Percentiles rank a stretch among this genome's conserved stretches.
Conservation (phyloP, 106 monocot species). For the Apostasia shenzhenica region DNA sequence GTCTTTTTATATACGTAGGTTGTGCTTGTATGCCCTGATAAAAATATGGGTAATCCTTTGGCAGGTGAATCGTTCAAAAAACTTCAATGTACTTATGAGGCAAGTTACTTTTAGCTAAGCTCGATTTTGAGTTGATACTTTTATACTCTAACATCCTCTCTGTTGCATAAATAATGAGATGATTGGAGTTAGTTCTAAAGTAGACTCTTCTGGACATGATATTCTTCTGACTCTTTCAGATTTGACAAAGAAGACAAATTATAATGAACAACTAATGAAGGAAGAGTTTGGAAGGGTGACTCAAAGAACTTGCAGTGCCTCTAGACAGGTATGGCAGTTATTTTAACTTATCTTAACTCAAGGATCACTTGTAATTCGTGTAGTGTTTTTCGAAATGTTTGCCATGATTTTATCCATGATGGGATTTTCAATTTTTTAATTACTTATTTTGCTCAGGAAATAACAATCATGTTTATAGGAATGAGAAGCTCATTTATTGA, state of each 20-base stretch:
- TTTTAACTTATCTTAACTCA: neutral
- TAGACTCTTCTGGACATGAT: neutral
- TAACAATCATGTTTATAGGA: too few species aligned
- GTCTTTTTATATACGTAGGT: conserved; percentile 31
- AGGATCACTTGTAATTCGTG: too few species aligned
- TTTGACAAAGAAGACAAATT: conserved; percentile 68
- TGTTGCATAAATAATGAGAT: neutral
- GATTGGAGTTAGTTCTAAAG: neutral
- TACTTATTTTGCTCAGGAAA: too few species aligned
- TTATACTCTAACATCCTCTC: neutral
- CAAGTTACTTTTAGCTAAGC: conserved; percentile 6
- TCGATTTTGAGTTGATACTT: neutral
- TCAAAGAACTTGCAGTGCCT: conserved; percentile 35
- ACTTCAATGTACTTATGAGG: conserved; percentile 92
- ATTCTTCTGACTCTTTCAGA: conserved; percentile 75
- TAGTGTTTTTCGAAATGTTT: too few species aligned
- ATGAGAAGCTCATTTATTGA: too few species aligned
- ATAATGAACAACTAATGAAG: conserved; percentile 85
- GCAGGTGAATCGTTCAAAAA: conserved; percentile 87
- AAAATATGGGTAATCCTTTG: conserved; percentile 84
- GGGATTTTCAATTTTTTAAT: too few species aligned
- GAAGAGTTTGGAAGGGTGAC: conserved; percentile 53
- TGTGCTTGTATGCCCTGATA: conserved; percentile 88
- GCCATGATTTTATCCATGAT: too few species aligned
- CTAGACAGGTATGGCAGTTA: conserved; percentile 50